Percentiles rank a stretch among this genome's conserved stretches.
These are phyloP conservation scores for Schizonepeta tenuifolia DNA, from an alignment of 257 asterid species.

Conservation along the genomic window DNA sequence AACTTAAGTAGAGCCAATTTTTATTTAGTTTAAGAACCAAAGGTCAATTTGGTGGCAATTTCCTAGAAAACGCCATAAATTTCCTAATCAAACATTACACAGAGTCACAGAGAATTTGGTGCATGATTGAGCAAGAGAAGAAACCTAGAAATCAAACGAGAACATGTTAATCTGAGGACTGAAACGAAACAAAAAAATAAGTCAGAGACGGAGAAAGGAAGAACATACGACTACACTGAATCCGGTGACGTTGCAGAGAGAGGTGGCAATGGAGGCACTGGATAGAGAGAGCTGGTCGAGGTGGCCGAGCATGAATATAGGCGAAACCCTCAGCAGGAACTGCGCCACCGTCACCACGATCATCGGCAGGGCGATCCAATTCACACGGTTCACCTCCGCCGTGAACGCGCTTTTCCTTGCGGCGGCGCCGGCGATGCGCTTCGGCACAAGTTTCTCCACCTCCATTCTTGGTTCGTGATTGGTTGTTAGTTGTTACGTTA, in stretches of 20 bases:
- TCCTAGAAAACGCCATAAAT: neutral
- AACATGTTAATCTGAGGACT: neutral
- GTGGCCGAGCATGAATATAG: slow-evolving; percentile 64
- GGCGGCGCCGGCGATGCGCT: neutral
- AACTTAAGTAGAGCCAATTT: neutral
- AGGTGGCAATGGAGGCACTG: slow-evolving; percentile 64
- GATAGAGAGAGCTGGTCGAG: slow-evolving; percentile 56
- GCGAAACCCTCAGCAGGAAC: slow-evolving; percentile 47
- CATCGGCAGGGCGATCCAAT: slow-evolving; percentile 57
- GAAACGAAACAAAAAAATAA: neutral
- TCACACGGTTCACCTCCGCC: slow-evolving; percentile 44
- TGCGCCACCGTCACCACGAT: slow-evolving; percentile 51
- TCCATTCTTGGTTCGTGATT: slow-evolving; percentile 26
- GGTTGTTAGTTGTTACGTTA: no score
- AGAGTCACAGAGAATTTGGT: neutral
- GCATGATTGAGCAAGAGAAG: neutral
- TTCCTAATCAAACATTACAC: no score
- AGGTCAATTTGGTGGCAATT: neutral
- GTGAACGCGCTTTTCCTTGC: neutral
- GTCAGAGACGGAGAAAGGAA: neutral
- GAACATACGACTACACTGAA: slow-evolving; percentile 50
- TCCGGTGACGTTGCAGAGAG: slow-evolving; percentile 62
- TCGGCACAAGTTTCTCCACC: slow-evolving; percentile 40
- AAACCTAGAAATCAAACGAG: neutral
- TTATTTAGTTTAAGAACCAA: neutral